These are phyloP conservation scores for Spergularia marina DNA, from an alignment of 148 eudicot genomes.

Conservation along the genomic window DNA sequence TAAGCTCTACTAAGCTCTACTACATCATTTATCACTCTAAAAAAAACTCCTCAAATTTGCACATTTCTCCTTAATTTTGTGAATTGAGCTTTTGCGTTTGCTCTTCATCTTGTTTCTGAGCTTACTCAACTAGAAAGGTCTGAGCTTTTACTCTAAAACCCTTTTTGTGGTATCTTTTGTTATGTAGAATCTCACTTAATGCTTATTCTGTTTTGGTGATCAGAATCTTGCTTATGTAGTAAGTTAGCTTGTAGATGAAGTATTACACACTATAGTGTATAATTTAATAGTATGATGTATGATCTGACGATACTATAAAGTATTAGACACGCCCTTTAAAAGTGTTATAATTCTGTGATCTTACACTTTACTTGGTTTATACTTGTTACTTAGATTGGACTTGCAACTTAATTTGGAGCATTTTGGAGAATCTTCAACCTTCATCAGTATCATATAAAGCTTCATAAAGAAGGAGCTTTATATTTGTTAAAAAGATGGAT, in stretches of 20 bases:
- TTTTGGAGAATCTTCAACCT: background rate
- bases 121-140: slow-evolving; percentile 17
- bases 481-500: slow-evolving; percentile 44
- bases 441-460: no score
- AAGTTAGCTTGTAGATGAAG: background rate
- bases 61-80: slow-evolving; percentile 8
- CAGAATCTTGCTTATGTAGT: background rate
- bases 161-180: background rate
- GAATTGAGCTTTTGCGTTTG: background rate
- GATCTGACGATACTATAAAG: background rate
- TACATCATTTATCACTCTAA: background rate
- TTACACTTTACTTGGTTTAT: slow-evolving; percentile 23
- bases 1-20: background rate
- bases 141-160: background rate
- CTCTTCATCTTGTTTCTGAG: slow-evolving; percentile 5
- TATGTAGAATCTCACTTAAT: background rate
- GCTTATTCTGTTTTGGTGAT: background rate
- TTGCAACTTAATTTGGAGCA: slow-evolving; percentile 19
- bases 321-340: slow-evolving; percentile 1
- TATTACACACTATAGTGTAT: background rate
- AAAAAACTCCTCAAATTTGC: background rate
- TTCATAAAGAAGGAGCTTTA: background rate
- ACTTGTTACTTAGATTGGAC: slow-evolving; percentile 21
- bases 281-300: background rate
- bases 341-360: slow-evolving; percentile 20